Conservation (phyloP, 768 basidiomycete species). For the Lanmaoa rubissima region DNA sequence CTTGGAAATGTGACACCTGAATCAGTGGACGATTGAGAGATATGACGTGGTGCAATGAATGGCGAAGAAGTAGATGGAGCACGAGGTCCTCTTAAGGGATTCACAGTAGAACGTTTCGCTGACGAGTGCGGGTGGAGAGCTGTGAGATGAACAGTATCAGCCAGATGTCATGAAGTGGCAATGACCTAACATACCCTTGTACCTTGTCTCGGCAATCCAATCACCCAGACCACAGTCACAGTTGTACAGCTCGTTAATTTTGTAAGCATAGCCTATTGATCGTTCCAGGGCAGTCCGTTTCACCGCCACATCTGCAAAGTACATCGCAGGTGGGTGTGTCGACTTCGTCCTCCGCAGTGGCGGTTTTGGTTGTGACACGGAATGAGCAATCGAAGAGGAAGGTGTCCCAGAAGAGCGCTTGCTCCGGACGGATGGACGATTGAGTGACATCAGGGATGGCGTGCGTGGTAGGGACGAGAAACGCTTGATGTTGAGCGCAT, state of each 20-base stretch:
- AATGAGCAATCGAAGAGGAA: slow-evolving; percentile 35
- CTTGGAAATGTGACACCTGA: slow-evolving; percentile 80
- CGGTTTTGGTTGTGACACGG: slow-evolving; percentile 20
- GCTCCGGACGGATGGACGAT: slow-evolving; percentile 21
- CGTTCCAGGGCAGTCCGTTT: slow-evolving; percentile 63
- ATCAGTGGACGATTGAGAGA: slow-evolving; percentile 67
- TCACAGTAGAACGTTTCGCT: slow-evolving; percentile 29
- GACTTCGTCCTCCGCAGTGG: slow-evolving; percentile 34
- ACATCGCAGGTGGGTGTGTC: slow-evolving; percentile 64
- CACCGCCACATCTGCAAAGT: slow-evolving; percentile 59
- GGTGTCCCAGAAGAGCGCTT: slow-evolving; percentile 25
- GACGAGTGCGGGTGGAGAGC: slow-evolving; percentile 23
- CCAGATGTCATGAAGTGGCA: neutral
- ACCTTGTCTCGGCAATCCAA: slow-evolving; percentile 64
- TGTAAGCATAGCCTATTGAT: slow-evolving; percentile 69
- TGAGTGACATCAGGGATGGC: slow-evolving; percentile 53
- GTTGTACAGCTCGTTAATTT: slow-evolving; percentile 77
- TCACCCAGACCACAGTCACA: slow-evolving; percentile 74
- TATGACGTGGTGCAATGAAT: slow-evolving; percentile 58
- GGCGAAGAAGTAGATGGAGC: slow-evolving; percentile 42
- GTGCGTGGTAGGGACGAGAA: slow-evolving; percentile 63
- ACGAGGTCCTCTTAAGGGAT: slow-evolving; percentile 20
- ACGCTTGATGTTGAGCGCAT: slow-evolving; percentile 37
- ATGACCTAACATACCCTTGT: slow-evolving; percentile 44
- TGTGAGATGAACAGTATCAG: slow-evolving; percentile 5